phyloP scores from a whole-genome alignment of 1,139 yeast species.

The Pichia sp. region DNA sequence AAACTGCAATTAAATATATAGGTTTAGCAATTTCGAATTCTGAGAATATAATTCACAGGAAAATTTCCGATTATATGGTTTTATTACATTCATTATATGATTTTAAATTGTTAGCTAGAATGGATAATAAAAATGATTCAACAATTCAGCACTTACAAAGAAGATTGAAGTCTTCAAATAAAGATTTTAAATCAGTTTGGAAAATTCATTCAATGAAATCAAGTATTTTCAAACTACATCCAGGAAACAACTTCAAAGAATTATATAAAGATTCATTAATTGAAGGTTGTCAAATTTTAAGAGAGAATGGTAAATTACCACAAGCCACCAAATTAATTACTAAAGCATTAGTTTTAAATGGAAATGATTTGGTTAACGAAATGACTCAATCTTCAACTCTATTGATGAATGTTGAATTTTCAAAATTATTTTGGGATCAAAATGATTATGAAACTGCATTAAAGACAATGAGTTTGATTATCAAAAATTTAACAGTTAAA shows the following conservation, averaged over 20 bases:
- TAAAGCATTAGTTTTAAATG: slow-evolving; percentile 50
- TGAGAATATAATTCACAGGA: slow-evolving; percentile 47
- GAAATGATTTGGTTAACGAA: slow-evolving; percentile 10
- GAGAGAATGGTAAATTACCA: slow-evolving; percentile 65
- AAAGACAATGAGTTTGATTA: slow-evolving; percentile 48
- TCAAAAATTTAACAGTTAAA: slow-evolving; percentile 17
- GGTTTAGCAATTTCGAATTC: slow-evolving; percentile 60
- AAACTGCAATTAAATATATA: slow-evolving; percentile 47
- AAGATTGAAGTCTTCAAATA: slow-evolving; percentile 48
- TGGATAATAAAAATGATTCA: slow-evolving; percentile 12
- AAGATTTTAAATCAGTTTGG: slow-evolving; percentile 60
- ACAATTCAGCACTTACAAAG: slow-evolving; percentile 16
- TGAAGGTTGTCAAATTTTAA: slow-evolving; percentile 56
- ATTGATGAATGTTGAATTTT: slow-evolving; percentile 69
- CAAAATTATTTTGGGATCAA: slow-evolving; percentile 82
- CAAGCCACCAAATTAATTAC: slow-evolving; percentile 69
- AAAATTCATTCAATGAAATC: slow-evolving; percentile 52
- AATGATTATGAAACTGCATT: slow-evolving; percentile 88
- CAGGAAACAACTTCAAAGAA: slow-evolving; percentile 32
- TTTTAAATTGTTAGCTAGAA: slow-evolving; percentile 33
- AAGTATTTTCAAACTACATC: slow-evolving; percentile 44
- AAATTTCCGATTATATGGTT: slow-evolving; percentile 35
- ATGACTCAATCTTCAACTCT: slow-evolving; percentile 22
- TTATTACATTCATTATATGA: slow-evolving; percentile 72
- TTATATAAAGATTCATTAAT: slow-evolving; percentile 51